phyloP scores from a whole-genome alignment of 73 alveolate species.

The Urostyla sp. region DNA sequence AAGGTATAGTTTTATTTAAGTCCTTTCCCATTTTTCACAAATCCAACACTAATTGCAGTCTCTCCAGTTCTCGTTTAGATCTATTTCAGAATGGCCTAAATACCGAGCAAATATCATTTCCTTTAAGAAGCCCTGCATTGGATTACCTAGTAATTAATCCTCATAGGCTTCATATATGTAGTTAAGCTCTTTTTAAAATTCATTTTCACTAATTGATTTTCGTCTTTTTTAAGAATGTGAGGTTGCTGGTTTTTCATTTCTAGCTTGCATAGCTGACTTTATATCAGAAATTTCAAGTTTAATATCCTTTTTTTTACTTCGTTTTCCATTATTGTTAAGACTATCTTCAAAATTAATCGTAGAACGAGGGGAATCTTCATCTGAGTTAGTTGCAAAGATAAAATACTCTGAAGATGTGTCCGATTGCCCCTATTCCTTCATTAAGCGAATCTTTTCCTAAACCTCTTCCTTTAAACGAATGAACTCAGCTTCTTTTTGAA shows the following conservation, averaged over 20 bases:
- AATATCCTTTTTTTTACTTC: too few relatives aligned
- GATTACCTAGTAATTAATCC: constrained; percentile 44
- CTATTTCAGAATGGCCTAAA: constrained; percentile 50
- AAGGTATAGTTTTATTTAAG: constrained; percentile 12
- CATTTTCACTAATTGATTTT: neutral
- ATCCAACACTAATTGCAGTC: constrained; percentile 72
- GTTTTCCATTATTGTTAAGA: too few relatives aligned
- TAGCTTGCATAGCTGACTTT: neutral
- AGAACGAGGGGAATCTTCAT: too few relatives aligned
- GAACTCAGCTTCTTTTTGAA: too few relatives aligned
- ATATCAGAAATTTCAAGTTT: neutral
- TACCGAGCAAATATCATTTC: constrained; percentile 61
- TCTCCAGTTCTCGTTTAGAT: constrained; percentile 50
- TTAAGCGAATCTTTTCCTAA: too few relatives aligned
- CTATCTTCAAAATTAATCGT: too few relatives aligned
- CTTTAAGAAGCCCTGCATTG: constrained; percentile 56
- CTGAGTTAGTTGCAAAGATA: too few relatives aligned
- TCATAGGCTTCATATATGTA: constrained; percentile 42
- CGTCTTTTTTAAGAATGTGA: neutral
- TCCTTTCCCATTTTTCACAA: constrained; percentile 74
- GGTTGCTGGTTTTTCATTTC: neutral
- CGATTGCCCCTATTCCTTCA: too few relatives aligned
- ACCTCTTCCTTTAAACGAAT: too few relatives aligned
- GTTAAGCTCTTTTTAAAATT: constrained; percentile 18
- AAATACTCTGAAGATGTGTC: too few relatives aligned